These are phyloP conservation scores for Bisporella sp. DNA, from an alignment of 2,329 filamentous ascomycete genomes.

Conservation along the genomic window DNA sequence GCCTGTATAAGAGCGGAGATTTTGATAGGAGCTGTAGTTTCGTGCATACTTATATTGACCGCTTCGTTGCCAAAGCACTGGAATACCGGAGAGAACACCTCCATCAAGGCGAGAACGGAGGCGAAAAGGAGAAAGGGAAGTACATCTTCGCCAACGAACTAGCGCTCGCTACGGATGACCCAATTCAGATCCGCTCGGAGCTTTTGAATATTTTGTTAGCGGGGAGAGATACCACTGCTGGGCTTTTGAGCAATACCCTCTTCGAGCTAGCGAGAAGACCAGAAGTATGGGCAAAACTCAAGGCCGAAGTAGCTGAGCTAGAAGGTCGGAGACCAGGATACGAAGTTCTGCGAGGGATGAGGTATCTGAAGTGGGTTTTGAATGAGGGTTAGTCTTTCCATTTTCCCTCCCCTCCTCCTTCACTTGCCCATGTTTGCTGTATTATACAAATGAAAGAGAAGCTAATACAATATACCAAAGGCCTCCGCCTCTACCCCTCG, in stretches of 20 bases:
- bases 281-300: constrained; percentile 6
- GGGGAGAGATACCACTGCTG: constrained; percentile 13
- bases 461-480: not conserved
- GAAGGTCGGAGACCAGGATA: not conserved
- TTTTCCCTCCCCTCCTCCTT: not conserved
- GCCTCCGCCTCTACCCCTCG: constrained; percentile 1
- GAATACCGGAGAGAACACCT: not conserved
- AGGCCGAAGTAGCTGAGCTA: constrained; percentile 18
- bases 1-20: constrained; percentile 1
- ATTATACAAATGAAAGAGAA: too few species aligned
- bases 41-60: constrained; percentile 7
- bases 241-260: constrained; percentile 23
- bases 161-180: constrained; percentile 36
- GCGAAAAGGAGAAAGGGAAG: constrained; percentile 15
- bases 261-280: constrained; percentile 7
- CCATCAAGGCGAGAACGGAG: constrained; percentile 9
- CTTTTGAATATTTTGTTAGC: constrained; percentile 13
- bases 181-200: constrained; percentile 1
- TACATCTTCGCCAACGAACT: constrained; percentile 44
- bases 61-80: constrained; percentile 11
- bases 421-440: not conserved
- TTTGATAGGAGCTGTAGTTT: constrained; percentile 14
- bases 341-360: not conserved
- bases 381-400: not conserved
- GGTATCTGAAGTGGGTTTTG: not conserved